These are phyloP conservation scores for Myriangium duriaei DNA, from an alignment of 2,329 filamentous ascomycete species.

Conservation along the genomic window DNA sequence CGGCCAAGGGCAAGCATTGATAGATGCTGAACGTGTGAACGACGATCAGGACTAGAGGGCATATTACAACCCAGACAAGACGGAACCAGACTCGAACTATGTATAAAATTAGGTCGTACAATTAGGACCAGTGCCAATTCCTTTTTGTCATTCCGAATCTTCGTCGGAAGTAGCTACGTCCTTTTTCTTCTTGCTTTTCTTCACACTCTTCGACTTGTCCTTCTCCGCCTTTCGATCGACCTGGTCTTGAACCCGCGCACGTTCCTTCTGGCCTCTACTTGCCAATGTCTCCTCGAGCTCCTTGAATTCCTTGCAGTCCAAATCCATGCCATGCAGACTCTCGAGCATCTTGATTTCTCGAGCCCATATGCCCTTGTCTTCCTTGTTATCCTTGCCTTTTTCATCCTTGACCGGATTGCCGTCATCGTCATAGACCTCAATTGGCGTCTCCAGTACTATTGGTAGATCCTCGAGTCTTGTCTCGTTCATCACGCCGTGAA, in stretches of 20 bases:
- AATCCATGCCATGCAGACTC: constrained; percentile 71
- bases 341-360: constrained; percentile 92
- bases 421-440: constrained; percentile 54
- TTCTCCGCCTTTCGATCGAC: constrained; percentile 62
- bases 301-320: constrained; percentile 59
- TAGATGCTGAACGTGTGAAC: neutral
- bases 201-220: constrained; percentile 26
- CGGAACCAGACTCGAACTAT: too few relatives aligned
- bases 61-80: neutral
- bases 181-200: constrained; percentile 24
- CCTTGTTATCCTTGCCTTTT: constrained; percentile 47
- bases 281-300: constrained; percentile 52
- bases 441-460: constrained; percentile 94
- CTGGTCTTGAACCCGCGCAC: constrained; percentile 64
- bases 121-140: too few relatives aligned
- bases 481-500: constrained; percentile 84
- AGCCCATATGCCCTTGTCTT: constrained; percentile 69
- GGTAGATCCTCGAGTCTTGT: constrained; percentile 63
- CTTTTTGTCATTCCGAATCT: constrained; percentile 2
- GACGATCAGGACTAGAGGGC: neutral
- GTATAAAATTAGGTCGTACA: too few relatives aligned
- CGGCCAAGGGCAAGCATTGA: neutral
- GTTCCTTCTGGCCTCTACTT: constrained; percentile 55
- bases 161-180: constrained; percentile 7
- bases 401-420: constrained; percentile 40